Base-by-base conservation (phyloP, 2,329 filamentous ascomycete genomes). In the Aspergillus amoenus region DNA sequence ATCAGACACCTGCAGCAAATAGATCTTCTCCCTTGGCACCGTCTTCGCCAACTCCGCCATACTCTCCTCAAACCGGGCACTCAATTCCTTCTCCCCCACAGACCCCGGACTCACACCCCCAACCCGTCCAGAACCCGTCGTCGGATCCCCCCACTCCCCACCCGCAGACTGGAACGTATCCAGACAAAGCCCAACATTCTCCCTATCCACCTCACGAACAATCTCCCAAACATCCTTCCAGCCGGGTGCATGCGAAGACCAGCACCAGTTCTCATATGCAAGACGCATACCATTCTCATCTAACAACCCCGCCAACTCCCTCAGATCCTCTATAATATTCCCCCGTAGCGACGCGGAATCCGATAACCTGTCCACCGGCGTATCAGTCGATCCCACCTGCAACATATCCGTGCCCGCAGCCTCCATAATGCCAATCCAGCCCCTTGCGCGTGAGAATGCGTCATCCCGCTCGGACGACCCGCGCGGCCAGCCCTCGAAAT, bases 191-290 rank as follows among this genome's bases (percentile, higher is more conserved):
- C 89, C 89, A 11, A 91, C 78, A 59, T 93, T 92, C 0, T 80
- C 77, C 3, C 85, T 74, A 62, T 89, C 75, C 2, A 86, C 87
- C 44, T 78, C 78, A 60, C 82, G 67, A 4, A 90, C 86, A 12
- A 92, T 86, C 2, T 83, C 75, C 87, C 88, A 92, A 0, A 87
- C 86, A 48, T 86, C 80, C 61, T 81, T 82, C 89, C 89, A 93
- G 1, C 76, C 79, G 0, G 86, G 82, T 0, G 88, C 87, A 48
- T 85, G 82, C 0, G 88, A 90, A 0, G 86, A 86, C 89, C 89
- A 93, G 73, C 88, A 91, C 88, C 88, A 92, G 68, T 92, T 91
- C 73, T 93, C 89, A 64, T 92, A 93, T 0, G 88, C 88, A 17
- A 93, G 75, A 6, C 82, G 80, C 68, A 85, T 83, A 0, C 11